phyloP scores from a whole-genome alignment of 75 land plant genomes.

The Chamaecyparis obtusa region DNA sequence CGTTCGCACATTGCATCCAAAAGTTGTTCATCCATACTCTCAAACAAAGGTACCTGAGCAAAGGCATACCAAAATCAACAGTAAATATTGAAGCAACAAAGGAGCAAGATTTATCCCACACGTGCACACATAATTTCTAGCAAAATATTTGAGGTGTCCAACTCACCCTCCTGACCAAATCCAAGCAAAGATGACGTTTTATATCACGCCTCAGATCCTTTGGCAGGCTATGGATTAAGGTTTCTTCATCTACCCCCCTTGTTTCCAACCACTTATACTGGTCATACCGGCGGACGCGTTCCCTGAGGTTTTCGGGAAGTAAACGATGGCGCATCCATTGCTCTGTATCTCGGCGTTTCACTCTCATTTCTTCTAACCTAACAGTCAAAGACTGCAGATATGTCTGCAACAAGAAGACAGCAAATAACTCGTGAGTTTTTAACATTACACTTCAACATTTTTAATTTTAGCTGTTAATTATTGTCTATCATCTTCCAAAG shows the following conservation, averaged over 20 bases:
- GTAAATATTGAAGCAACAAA: neutral
- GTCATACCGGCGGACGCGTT: constrained; percentile 76
- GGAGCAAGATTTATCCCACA: neutral
- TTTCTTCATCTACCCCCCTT: constrained; percentile 89
- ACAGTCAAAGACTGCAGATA: constrained; percentile 83
- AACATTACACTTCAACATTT: neutral
- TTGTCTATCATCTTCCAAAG: neutral
- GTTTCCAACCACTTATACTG: constrained; percentile 96
- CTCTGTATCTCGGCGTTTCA: constrained; percentile 85
- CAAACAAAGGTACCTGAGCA: constrained; percentile 67
- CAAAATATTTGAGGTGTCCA: neutral
- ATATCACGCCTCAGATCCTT: constrained; percentile 88
- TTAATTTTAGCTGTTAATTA: neutral
- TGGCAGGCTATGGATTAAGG: constrained; percentile 63
- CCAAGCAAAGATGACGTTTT: constrained; percentile 88
- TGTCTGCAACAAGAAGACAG: constrained; percentile 45
- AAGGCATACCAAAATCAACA: neutral
- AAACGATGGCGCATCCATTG: constrained; percentile 97
- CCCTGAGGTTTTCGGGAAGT: constrained; percentile 64
- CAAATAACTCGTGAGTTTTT: neutral
- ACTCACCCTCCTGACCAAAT: constrained; percentile 68
- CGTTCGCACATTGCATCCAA: constrained; percentile 89
- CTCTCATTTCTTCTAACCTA: constrained; percentile 90
- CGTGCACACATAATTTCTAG: neutral
- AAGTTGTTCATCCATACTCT: constrained; percentile 76